Conservation (phyloP, 352 stramenopile genomes). For the Elongisporangium anandrum region DNA sequence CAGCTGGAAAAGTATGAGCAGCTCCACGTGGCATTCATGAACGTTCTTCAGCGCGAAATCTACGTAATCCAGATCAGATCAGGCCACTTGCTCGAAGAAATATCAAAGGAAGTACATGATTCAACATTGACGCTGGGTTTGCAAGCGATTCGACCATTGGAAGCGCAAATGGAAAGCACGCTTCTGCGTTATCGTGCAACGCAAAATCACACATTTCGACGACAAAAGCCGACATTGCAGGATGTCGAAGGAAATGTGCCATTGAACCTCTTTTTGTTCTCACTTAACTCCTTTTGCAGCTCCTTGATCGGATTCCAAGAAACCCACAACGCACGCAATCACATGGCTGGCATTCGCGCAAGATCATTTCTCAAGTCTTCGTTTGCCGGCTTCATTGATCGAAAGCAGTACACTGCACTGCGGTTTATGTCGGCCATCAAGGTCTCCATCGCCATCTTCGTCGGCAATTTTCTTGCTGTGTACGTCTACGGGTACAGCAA, state of each 20-base stretch:
- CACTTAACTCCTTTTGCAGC: slow-evolving; percentile 78
- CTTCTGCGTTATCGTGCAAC: slow-evolving; percentile 53
- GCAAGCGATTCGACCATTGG: slow-evolving; percentile 28
- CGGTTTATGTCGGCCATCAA: slow-evolving; percentile 45
- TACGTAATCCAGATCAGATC: slow-evolving; percentile 73
- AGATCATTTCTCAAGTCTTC: slow-evolving; percentile 43
- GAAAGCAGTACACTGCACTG: slow-evolving; percentile 35
- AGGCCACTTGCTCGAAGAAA: slow-evolving; percentile 62
- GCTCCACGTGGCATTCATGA: slow-evolving; percentile 74
- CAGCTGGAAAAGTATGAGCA: slow-evolving; percentile 70
- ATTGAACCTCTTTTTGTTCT: slow-evolving; percentile 80
- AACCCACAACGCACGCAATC: slow-evolving; percentile 56
- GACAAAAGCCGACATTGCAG: slow-evolving; percentile 45
- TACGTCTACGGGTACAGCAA: slow-evolving; percentile 73
- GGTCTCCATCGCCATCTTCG: slow-evolving; percentile 52
- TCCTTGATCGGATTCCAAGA: slow-evolving; percentile 70
- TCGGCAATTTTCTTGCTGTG: slow-evolving; percentile 59
- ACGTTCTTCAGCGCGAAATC: slow-evolving; percentile 73
- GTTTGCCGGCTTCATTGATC: slow-evolving; percentile 40
- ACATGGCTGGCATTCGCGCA: slow-evolving; percentile 34
- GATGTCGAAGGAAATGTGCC: slow-evolving; percentile 78
- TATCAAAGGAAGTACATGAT: slow-evolving; percentile 54
- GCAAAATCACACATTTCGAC: slow-evolving; percentile 49
- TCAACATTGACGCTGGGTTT: slow-evolving; percentile 41
- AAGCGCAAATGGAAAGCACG: slow-evolving; percentile 67